Evolutionary conservation across 768 basidiomycete species (phyloP).

Genomic region (Rhodotorula diobovata): DNA sequence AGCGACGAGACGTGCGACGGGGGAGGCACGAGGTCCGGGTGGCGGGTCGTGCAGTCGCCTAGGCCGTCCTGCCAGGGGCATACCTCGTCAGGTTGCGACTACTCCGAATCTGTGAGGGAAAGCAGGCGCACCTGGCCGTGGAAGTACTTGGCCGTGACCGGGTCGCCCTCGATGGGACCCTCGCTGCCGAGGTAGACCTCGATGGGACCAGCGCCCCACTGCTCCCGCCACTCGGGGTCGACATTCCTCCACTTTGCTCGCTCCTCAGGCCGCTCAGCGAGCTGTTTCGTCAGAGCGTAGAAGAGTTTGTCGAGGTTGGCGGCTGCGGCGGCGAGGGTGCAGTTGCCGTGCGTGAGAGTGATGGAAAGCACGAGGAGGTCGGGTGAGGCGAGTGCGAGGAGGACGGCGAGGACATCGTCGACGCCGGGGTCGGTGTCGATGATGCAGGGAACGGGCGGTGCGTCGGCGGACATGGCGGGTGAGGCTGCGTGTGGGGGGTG

Average conservation of each 20-base stretch:
- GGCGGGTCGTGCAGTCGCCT: conserved; percentile 40
- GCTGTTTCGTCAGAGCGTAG: conserved; percentile 42
- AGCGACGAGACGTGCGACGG: conserved; percentile 10
- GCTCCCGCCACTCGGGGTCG: conserved; percentile 42
- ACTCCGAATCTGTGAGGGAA: neutral
- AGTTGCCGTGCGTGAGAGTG: conserved; percentile 74
- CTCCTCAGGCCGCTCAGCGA: conserved; percentile 55
- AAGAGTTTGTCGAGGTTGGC: conserved; percentile 46
- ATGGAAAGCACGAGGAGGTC: conserved; percentile 75
- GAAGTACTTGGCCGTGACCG: conserved; percentile 76
- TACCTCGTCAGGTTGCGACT: no score
- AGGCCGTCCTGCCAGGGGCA: conserved; percentile 43
- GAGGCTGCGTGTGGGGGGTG: neutral
- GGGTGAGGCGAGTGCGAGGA: conserved; percentile 74
- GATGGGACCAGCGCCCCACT: conserved; percentile 50
- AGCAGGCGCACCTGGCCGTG: conserved; percentile 60
- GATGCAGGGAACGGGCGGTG: conserved; percentile 17
- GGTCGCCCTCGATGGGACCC: conserved; percentile 65
- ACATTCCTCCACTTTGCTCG: conserved; percentile 62
- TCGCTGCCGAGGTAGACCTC: conserved; percentile 62
- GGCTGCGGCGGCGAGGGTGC: conserved; percentile 51
- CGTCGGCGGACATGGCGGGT: neutral
- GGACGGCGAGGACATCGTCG: conserved; percentile 71
- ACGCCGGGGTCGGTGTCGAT: conserved; percentile 77
- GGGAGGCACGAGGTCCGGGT: conserved; percentile 41